Percentiles rank a stretch among this genome's conserved stretches.
Conservation (phyloP, 148 eudicot species). For the Selenicereus undatus region DNA sequence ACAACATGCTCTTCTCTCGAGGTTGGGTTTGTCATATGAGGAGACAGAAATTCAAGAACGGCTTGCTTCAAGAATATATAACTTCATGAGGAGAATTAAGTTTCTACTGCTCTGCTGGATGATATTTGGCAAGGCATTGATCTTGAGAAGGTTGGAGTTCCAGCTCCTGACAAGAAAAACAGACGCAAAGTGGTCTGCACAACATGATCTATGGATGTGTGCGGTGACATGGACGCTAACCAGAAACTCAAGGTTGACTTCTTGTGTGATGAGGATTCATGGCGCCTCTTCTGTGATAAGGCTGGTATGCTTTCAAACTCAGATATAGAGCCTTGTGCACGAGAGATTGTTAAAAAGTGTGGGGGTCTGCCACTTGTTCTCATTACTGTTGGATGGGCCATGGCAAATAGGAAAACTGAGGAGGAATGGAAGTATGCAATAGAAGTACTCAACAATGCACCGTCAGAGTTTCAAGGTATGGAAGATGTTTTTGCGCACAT, state of each 20-base stretch:
- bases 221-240: constrained; percentile 46
- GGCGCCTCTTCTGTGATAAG: constrained; percentile 38
- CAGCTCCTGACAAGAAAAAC: constrained; percentile 33
- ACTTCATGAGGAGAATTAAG: constrained; percentile 34
- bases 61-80: constrained; percentile 23
- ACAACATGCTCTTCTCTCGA: constrained; percentile 29
- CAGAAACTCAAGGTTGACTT: constrained; percentile 39
- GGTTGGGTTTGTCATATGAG: constrained; percentile 33
- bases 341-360: constrained; percentile 33
- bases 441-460: constrained; percentile 32
- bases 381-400: constrained; percentile 44
- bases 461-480: constrained; percentile 45
- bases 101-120: constrained; percentile 45
- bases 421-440: constrained; percentile 41
- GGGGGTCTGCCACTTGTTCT: constrained; percentile 51
- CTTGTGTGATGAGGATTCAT: constrained; percentile 33
- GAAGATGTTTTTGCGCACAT: constrained; percentile 26
- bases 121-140: constrained; percentile 45
- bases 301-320: constrained; percentile 21
- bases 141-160: constrained; percentile 41
- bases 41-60: constrained; percentile 23
- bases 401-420: constrained; percentile 38
- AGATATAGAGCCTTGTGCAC: constrained; percentile 20
- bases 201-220: constrained; percentile 38
- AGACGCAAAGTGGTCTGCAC: constrained; percentile 42